Percentiles rank a stretch among this genome's conserved stretches.
phyloP scores from a whole-genome alignment of 139 green algal species.

The Chlamydomonas incerta region DNA sequence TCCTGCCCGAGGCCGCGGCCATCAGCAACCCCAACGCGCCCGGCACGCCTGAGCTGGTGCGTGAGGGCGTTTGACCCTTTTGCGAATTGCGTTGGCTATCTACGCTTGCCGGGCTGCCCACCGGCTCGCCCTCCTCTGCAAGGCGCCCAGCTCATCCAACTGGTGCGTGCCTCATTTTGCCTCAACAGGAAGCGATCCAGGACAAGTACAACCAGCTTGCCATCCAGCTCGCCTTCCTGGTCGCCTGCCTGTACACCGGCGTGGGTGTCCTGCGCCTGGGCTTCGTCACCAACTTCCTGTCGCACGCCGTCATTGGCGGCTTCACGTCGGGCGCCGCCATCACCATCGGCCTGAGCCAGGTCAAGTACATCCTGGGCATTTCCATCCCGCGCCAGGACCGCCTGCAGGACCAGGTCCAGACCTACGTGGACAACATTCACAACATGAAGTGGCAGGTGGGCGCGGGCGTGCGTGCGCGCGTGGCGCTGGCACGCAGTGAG shows the following conservation, averaged over 20 bases:
- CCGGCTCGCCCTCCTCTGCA: not conserved
- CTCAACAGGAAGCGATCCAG: slow-evolving; percentile 2
- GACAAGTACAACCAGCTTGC: slow-evolving; percentile 34
- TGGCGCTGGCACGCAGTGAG: too few species aligned
- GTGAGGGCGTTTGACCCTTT: too few species aligned
- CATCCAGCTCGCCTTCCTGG: slow-evolving; percentile 83
- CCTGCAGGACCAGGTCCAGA: slow-evolving; percentile 42
- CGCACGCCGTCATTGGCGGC: slow-evolving; percentile 83
- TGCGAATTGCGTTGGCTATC: too few species aligned
- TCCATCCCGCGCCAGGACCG: slow-evolving; percentile 23
- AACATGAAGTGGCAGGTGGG: slow-evolving; percentile 55
- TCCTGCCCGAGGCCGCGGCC: slow-evolving; percentile 23
- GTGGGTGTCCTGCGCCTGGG: slow-evolving; percentile 85
- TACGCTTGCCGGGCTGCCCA: too few species aligned
- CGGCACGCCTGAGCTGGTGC: not conserved
- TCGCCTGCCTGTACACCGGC: slow-evolving; percentile 77
- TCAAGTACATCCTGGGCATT: slow-evolving; percentile 54
- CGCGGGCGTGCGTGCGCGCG: not conserved
- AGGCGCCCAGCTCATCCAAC: too few species aligned
- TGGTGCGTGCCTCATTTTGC: too few species aligned
- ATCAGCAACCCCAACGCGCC: slow-evolving; percentile 49
- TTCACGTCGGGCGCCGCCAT: slow-evolving; percentile 93
- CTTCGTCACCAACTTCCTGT: slow-evolving; percentile 90
- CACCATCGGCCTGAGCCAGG: slow-evolving; percentile 79
- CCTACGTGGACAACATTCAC: slow-evolving; percentile 22